A percentile compares a stretch with the other conserved stretches of the same genome.
These are phyloP conservation scores for Boletus smithii DNA, from an alignment of 1,284 basidiomycete genomes.

Conservation along the genomic window DNA sequence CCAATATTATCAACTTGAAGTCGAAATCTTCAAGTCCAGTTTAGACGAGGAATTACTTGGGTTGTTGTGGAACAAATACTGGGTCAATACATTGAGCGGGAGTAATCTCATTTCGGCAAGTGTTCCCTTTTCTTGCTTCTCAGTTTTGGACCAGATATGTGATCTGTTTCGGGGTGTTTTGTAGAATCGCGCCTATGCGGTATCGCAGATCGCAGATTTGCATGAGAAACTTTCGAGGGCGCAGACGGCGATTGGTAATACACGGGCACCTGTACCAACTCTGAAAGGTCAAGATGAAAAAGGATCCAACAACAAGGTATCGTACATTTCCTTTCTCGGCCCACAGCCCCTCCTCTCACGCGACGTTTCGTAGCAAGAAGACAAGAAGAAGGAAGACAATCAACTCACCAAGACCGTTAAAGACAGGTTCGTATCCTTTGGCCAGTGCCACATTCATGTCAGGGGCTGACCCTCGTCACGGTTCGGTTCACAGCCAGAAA, in stretches of 20 bases:
- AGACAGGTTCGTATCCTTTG: constrained; percentile 61
- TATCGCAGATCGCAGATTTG: constrained; percentile 84
- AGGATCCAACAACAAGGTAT: constrained; percentile 32
- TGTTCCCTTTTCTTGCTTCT: constrained; percentile 6
- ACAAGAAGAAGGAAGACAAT: constrained; percentile 75
- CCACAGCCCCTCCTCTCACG: not conserved
- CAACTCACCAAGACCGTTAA: constrained; percentile 78
- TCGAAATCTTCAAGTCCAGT: constrained; percentile 92
- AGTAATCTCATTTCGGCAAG: constrained; percentile 86
- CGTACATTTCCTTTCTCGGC: not conserved
- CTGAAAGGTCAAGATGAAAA: constrained; percentile 47
- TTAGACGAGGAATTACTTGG: constrained; percentile 86
- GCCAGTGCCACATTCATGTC: not conserved
- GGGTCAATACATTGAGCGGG: constrained; percentile 94
- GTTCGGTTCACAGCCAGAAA: constrained; percentile 57
- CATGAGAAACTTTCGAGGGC: constrained; percentile 81
- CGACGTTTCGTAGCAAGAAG: constrained; percentile 45
- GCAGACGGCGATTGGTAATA: constrained; percentile 50
- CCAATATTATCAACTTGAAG: constrained; percentile 90
- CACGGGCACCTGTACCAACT: constrained; percentile 52
- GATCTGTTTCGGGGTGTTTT: not conserved
- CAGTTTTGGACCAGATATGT: not conserved
- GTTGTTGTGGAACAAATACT: constrained; percentile 98
- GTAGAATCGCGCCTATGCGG: constrained; percentile 89
- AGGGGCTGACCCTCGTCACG: not conserved